Base-by-base conservation (phyloP, 345 rosid genomes). In the Arabis alpina region DNA sequence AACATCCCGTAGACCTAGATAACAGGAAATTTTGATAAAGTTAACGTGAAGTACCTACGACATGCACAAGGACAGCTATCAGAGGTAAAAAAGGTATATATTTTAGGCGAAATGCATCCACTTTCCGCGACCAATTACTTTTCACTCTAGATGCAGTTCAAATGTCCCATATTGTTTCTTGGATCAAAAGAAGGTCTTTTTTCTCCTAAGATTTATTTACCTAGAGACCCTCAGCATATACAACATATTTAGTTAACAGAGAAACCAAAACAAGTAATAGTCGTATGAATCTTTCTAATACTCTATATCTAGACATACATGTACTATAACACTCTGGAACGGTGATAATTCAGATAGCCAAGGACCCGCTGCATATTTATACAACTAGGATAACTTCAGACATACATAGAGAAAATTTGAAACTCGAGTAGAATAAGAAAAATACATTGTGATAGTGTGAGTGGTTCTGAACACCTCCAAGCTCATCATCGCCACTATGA, bases 361-460 rank as follows among this genome's bases (percentile, higher is more conserved):
- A 41, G 61, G 54, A 41, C 47, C 58, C 37, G 14, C 36, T 2
- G 10, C 24, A 61, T 42, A 71, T 28, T 51, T 6, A 7, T 3
- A 61, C 36, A 40, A 56, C 67, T 50, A 45, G 8, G 11, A 32
- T 42, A 34, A 27, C 55, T 48, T 37, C 39, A 68, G 27, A 61
- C 45, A 45, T 23, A 49, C 11, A 62, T 14, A 45, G 41, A 66
- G 15, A 55, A 39, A 19, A 6, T 3, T 30, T 28, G n/a, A 36
- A 59, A 69, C 28, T 24, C 4, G 4, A 65, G 54, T 51, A 41
- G 74, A 57, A 48, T 37, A 57, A 74, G 54, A 53, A 68, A 40
- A 41, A 37, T 87, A 90, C 98, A 82, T 93, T 93, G 89, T 93
- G 98, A 74, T 93, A 93, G 77, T 93, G 76, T 1, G 86, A 80